These are phyloP conservation scores for Capsicum rhomboideum DNA, from an alignment of 257 asterid genomes.

Conservation along the genomic window DNA sequence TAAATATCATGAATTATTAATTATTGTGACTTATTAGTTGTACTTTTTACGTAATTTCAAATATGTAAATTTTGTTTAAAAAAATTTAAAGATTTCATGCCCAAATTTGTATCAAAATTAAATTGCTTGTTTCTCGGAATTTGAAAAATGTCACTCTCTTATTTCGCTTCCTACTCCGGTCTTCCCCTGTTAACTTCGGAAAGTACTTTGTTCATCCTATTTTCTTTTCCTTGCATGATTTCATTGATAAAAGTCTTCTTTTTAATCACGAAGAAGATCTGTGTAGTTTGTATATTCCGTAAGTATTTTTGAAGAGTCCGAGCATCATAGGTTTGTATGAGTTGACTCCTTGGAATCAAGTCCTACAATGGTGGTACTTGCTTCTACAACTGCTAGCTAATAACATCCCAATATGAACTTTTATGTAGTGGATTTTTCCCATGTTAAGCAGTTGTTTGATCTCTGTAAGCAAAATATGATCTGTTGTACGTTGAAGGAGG, in stretches of 20 bases:
- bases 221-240: neutral
- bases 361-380: neutral
- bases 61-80: no score
- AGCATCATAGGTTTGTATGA: neutral
- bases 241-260: neutral
- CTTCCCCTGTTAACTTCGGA: neutral
- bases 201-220: neutral
- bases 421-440: slow-evolving; percentile 49
- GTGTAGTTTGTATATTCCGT: no score
- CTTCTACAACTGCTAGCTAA: neutral
- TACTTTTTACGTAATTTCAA: no score
- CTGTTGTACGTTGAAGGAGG: slow-evolving; percentile 54
- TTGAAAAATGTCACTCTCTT: no score
- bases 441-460: slow-evolving; percentile 44
- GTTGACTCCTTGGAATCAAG: neutral
- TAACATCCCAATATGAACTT: neutral
- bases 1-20: no score
- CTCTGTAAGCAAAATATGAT: slow-evolving; percentile 39
- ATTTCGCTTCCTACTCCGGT: neutral
- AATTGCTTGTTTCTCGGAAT: no score
- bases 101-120: no score
- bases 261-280: neutral
- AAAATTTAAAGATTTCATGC: no score
- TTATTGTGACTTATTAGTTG: no score
- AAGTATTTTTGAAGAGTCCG: no score